Percentiles rank a stretch among this genome's conserved stretches.
Evolutionary conservation across 768 basidiomycete genomes (phyloP).

Genomic region (Leccinum incarnatum): DNA sequence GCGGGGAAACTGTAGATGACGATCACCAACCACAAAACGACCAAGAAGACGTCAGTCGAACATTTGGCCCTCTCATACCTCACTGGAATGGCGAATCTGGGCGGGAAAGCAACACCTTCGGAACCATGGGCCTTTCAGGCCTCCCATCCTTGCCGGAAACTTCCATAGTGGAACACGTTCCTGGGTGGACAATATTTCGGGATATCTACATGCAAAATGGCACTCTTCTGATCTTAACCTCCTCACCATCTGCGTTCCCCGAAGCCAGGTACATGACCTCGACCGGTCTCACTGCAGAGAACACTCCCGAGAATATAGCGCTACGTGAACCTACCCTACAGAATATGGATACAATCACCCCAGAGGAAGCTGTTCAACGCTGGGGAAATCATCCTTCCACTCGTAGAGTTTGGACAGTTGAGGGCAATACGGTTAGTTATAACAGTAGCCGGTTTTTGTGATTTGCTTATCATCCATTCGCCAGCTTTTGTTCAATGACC

Average conservation of each 20-base stretch:
- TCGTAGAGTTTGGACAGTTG: constrained; percentile 62
- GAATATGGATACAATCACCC: constrained; percentile 61
- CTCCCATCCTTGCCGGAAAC: constrained; percentile 46
- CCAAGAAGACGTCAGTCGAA: constrained; percentile 3
- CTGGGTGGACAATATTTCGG: constrained; percentile 83
- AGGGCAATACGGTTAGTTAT: constrained; percentile 65
- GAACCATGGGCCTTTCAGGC: constrained; percentile 2
- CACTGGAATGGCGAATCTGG: neutral
- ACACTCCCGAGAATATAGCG: constrained; percentile 62
- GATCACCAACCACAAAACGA: constrained; percentile 3
- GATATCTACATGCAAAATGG: constrained; percentile 85
- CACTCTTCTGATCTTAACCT: constrained; percentile 68
- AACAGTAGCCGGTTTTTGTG: neutral
- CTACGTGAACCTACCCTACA: constrained; percentile 62
- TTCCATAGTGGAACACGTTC: constrained; percentile 58
- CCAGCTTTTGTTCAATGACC: constrained; percentile 65
- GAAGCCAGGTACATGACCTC: constrained; percentile 59
- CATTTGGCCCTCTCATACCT: constrained; percentile 1
- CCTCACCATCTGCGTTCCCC: constrained; percentile 44
- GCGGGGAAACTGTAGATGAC: neutral
- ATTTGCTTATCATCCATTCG: constrained; percentile 5
- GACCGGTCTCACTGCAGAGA: constrained; percentile 55
- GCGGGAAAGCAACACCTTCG: neutral
- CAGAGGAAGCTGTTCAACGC: constrained; percentile 52
- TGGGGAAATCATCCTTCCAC: constrained; percentile 52